Conservation (phyloP, 345 rosid genomes). For the Acer yangbiense region DNA sequence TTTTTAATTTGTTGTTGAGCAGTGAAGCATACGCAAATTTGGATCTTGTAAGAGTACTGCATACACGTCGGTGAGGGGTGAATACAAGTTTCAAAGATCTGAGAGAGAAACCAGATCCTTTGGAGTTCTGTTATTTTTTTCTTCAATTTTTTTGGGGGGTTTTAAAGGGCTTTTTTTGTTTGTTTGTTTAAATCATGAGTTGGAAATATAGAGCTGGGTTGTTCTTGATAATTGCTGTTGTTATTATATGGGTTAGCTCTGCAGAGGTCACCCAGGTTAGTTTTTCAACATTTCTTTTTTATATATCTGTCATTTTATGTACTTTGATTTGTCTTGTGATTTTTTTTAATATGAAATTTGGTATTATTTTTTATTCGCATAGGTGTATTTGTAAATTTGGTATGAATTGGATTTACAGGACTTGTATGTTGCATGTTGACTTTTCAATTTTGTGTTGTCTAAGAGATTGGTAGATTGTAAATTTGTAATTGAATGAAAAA, state of each 20-base stretch:
- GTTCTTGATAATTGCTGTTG: slow-evolving; percentile 84
- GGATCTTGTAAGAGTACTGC: background rate
- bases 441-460: background rate
- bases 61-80: slow-evolving; percentile 8
- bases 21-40: slow-evolving; percentile 16
- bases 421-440: background rate
- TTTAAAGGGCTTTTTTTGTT: background rate
- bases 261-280: slow-evolving; percentile 90
- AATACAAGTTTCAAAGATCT: slow-evolving; percentile 24
- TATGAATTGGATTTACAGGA: background rate
- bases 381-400: background rate
- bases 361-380: background rate
- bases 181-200: slow-evolving; percentile 46
- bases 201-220: slow-evolving; percentile 90
- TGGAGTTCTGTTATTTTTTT: slow-evolving; percentile 22
- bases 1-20: background rate
- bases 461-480: background rate
- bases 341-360: background rate
- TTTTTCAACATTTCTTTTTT: background rate
- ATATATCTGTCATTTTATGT: background rate
- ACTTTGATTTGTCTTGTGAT: background rate
- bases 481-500: background rate
- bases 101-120: slow-evolving; percentile 31
- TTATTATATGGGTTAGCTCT: slow-evolving; percentile 88
- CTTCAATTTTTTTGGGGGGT: slow-evolving; percentile 14